These are phyloP conservation scores for Odontarrhena argentea DNA, from an alignment of 345 rosid species.

Conservation along the genomic window DNA sequence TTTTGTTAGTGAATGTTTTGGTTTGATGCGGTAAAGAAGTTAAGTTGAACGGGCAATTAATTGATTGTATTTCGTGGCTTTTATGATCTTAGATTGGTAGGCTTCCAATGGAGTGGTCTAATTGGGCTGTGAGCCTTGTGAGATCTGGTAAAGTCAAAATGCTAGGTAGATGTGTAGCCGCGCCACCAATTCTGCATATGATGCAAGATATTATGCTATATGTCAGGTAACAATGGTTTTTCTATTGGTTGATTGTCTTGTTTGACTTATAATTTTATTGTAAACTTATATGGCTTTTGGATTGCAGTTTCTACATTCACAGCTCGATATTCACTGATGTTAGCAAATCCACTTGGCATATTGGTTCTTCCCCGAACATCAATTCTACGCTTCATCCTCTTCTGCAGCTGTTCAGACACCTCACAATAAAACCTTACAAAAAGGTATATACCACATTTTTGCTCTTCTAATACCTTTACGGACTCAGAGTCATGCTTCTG, in stretches of 20 bases:
- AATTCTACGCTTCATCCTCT: slow-evolving; percentile 54
- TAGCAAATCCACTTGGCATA: slow-evolving; percentile 51
- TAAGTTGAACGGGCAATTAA: neutral
- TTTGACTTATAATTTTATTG: slow-evolving; percentile 8
- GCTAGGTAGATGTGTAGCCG: slow-evolving; percentile 52
- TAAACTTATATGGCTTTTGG: slow-evolving; percentile 26
- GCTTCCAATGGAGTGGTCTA: slow-evolving; percentile 64
- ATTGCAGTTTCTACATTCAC: slow-evolving; percentile 55
- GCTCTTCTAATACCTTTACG: neutral
- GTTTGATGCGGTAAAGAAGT: neutral
- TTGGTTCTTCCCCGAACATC: slow-evolving; percentile 46
- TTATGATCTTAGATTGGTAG: slow-evolving; percentile 50
- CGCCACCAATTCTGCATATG: slow-evolving; percentile 47
- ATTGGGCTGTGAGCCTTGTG: slow-evolving; percentile 50
- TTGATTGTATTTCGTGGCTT: slow-evolving; percentile 6
- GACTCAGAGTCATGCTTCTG: neutral
- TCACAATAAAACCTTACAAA: slow-evolving; percentile 51
- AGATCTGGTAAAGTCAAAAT: slow-evolving; percentile 50
- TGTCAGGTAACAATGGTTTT: slow-evolving; percentile 38
- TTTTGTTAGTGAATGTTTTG: too few relatives aligned
- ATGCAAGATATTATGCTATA: slow-evolving; percentile 58
- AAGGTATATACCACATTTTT: slow-evolving; percentile 34
- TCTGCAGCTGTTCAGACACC: slow-evolving; percentile 48
- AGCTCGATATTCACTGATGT: slow-evolving; percentile 48
- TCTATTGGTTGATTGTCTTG: neutral